Percentiles rank a stretch among this genome's conserved stretches.
Evolutionary conservation across 208 protist genomes (phyloP).

Genomic region (Wallacemonas sp.): DNA sequence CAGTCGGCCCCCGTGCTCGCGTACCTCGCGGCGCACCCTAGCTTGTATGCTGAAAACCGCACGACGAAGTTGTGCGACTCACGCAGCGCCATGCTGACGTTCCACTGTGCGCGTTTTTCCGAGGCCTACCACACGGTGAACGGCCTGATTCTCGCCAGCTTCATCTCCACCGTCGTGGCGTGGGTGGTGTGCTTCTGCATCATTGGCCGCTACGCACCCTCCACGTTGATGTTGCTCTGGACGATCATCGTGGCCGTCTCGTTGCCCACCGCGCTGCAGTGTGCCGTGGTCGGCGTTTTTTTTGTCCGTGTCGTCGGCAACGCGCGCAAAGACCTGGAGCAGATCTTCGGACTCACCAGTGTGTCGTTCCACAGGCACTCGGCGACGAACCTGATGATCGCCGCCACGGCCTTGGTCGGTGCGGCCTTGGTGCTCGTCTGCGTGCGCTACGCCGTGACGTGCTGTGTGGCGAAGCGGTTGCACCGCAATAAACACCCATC

Average conservation of each 20-base stretch:
- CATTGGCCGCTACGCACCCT: conserved; percentile 34
- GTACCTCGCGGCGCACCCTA: conserved; percentile 38
- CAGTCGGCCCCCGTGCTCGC: conserved; percentile 22
- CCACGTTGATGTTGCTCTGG: conserved; percentile 33
- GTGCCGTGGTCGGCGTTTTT: conserved; percentile 45
- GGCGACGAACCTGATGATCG: conserved; percentile 40
- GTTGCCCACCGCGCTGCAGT: conserved; percentile 49
- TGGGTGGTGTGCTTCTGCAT: conserved; percentile 40
- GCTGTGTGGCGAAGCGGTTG: conserved; percentile 21
- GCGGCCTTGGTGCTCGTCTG: conserved; percentile 30
- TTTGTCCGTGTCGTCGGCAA: conserved; percentile 39
- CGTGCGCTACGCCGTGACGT: conserved; percentile 32
- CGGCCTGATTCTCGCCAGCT: conserved; percentile 47
- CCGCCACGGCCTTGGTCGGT: conserved; percentile 41
- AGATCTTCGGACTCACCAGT: neutral
- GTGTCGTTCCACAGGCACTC: conserved; percentile 36
- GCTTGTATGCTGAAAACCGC: conserved; percentile 25
- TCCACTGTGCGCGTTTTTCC: conserved; percentile 56
- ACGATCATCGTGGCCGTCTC: conserved; percentile 20
- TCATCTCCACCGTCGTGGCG: conserved; percentile 44
- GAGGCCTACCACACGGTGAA: conserved; percentile 54
- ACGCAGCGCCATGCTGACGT: conserved; percentile 23
- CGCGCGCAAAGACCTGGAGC: conserved; percentile 29
- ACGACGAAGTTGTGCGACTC: conserved; percentile 45
- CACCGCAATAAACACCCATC: conserved; percentile 29